Evolutionary conservation across 176 grass and related monocot species (phyloP), one percentile per base, ranked within the genome.

Genomic region (Musa acuminata): DNA sequence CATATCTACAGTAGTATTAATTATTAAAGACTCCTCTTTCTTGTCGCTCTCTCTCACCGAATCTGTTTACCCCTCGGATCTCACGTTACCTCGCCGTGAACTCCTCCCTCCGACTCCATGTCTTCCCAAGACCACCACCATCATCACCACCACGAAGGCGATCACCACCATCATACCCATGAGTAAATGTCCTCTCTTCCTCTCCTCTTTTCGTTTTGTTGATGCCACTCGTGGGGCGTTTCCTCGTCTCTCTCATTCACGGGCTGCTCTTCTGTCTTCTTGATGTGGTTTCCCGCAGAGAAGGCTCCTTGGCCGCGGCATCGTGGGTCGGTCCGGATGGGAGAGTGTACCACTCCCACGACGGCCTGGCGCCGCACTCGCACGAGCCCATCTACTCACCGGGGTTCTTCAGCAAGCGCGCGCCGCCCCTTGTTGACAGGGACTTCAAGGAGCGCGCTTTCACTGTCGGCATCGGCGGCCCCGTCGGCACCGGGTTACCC

Each of bases 331-430:
- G 84, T 20, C 83, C 83, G 74, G 94, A 98, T 49, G 94, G 90
- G 2, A 83, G 82, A 77, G 86, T 91, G 13, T 98, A 87, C 77
- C 94, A 98, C 79, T 91, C 94, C 2, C 94, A 98, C 76, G 94
- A 98, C 53, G 90, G 94, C 69, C 86, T 98, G 29, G 94, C 94
- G 23, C 90, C 94, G 53, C 94, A 98, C 79, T 93, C 90, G 17
- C 94, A 98, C 75, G 94, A 98, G 74, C 94, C 94, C 80, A 98
- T 98, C 79, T 98, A 93, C 75, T 98, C 90, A 51, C 88, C 90
- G 13, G 94, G 94, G 0, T 89, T 88, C 78, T 98, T 93, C 84
- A 85, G 85, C 82, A 93, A 93, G 88, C 90, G 94, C 53, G 94
- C 90, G 79, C 77, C 77, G 72, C 90, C 71, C 55, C 80, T 97